Percentiles rank a stretch among this genome's conserved stretches.
phyloP scores from a whole-genome alignment of 805 yeast genomes.

The Lipomyces yamadae region DNA sequence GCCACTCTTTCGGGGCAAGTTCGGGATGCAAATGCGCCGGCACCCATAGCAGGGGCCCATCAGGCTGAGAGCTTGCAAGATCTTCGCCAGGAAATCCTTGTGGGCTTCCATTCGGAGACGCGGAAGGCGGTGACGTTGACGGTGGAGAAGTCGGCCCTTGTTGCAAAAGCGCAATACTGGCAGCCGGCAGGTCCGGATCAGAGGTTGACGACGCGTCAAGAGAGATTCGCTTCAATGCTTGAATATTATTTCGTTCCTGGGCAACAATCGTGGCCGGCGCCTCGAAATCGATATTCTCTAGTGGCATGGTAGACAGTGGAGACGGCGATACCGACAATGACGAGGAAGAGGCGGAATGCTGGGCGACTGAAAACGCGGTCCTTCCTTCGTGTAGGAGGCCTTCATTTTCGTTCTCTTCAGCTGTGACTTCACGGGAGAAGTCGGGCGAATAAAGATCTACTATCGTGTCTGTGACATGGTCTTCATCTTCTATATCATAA shows the following conservation, averaged over 20 bases:
- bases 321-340: slow-evolving; percentile 12
- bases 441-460: slow-evolving; percentile 14
- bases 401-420: slow-evolving; percentile 5
- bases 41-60: slow-evolving; percentile 75
- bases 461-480: slow-evolving; percentile 16
- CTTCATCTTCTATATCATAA: neutral
- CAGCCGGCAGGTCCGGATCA: slow-evolving; percentile 50
- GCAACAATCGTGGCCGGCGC: slow-evolving; percentile 47
- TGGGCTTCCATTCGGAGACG: slow-evolving; percentile 11
- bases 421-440: neutral
- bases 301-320: slow-evolving; percentile 19
- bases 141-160: slow-evolving; percentile 18
- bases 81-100: slow-evolving; percentile 23
- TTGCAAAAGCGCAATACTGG: slow-evolving; percentile 12
- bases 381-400: neutral
- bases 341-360: slow-evolving; percentile 12
- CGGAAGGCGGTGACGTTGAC: slow-evolving; percentile 11
- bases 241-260: slow-evolving; percentile 50
- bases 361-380: neutral
- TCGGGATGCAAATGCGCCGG: slow-evolving; percentile 95
- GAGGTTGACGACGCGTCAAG: slow-evolving; percentile 47
- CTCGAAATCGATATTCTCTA: slow-evolving; percentile 31
- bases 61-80: slow-evolving; percentile 20
- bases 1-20: slow-evolving; percentile 84
- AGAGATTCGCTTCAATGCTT: slow-evolving; percentile 50